These are phyloP conservation scores for Penicillium paxilli DNA, from an alignment of 495 filamentous ascomycete genomes.

Conservation along the genomic window DNA sequence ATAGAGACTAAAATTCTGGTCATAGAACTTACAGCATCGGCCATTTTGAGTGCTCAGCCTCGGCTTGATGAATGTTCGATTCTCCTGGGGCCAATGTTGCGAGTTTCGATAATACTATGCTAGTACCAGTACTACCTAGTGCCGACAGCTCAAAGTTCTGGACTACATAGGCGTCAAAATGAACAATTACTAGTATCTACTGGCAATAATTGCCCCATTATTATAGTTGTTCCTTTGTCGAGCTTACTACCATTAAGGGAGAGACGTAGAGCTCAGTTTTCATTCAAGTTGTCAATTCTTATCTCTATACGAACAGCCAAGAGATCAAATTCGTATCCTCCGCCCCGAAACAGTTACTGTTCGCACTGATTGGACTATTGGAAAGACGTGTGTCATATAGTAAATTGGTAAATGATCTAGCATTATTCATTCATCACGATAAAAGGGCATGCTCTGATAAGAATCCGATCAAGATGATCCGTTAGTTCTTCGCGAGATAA, in stretches of 20 bases:
- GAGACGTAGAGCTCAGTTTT: too few species aligned
- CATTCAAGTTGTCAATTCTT: too few species aligned
- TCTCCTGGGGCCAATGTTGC: neutral
- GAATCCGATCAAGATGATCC: neutral
- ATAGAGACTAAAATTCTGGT: neutral
- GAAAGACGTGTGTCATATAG: neutral
- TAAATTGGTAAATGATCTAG: too few species aligned
- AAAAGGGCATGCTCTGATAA: neutral
- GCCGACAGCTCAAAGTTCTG: too few species aligned
- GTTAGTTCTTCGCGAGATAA: constrained; percentile 5
- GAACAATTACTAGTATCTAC: too few species aligned
- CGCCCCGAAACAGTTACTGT: neutral
- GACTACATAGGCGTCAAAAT: too few species aligned
- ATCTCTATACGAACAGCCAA: neutral
- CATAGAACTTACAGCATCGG: neutral
- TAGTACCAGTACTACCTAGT: too few species aligned
- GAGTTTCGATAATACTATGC: neutral
- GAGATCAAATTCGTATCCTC: neutral
- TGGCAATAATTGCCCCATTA: too few species aligned
- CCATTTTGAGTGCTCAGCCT: neutral
- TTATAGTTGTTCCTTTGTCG: too few species aligned
- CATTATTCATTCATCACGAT: neutral
- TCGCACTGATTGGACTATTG: neutral
- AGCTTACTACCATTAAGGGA: too few species aligned
- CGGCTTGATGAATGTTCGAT: too few species aligned